These are phyloP conservation scores for Phyllosticta ampelicida DNA, from an alignment of 2,329 filamentous ascomycete species.

Conservation along the genomic window DNA sequence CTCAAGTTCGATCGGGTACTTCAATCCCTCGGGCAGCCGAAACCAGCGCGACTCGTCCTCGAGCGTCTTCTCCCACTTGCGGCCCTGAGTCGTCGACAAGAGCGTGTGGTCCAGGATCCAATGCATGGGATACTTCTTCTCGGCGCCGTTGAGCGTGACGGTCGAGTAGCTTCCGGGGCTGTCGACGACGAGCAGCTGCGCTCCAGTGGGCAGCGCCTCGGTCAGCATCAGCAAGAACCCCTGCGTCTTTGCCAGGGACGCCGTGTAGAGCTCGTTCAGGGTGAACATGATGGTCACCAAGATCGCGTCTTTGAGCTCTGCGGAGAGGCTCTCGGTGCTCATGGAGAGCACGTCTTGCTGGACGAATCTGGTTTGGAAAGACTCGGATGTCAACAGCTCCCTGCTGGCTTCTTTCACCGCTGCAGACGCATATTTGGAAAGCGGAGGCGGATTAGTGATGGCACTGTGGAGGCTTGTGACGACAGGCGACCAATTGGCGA, in stretches of 20 bases:
- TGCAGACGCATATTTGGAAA: constrained; percentile 39
- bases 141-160: constrained; percentile 47
- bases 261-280: constrained; percentile 85
- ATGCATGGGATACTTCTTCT: constrained; percentile 79
- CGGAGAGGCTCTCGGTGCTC: constrained; percentile 25
- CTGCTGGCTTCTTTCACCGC: constrained; percentile 32
- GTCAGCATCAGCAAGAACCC: constrained; percentile 62
- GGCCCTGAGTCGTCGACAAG: constrained; percentile 29
- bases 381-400: constrained; percentile 23
- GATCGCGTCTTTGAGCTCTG: constrained; percentile 20
- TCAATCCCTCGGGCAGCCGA: constrained; percentile 50
- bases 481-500: constrained; percentile 64
- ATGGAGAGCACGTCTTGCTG: constrained; percentile 42
- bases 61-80: constrained; percentile 60
- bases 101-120: constrained; percentile 83
- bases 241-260: constrained; percentile 64
- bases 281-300: constrained; percentile 85
- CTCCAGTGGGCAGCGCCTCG: constrained; percentile 43
- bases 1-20: constrained; percentile 77
- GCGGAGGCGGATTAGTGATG: constrained; percentile 41
- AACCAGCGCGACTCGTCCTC: constrained; percentile 79
- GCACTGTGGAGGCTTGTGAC: constrained; percentile 46
- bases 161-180: constrained; percentile 91
- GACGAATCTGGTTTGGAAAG: constrained; percentile 28
- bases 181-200: constrained; percentile 75